These are phyloP conservation scores for Gossypium turneri DNA, from an alignment of 345 rosid genomes.

Conservation along the genomic window DNA sequence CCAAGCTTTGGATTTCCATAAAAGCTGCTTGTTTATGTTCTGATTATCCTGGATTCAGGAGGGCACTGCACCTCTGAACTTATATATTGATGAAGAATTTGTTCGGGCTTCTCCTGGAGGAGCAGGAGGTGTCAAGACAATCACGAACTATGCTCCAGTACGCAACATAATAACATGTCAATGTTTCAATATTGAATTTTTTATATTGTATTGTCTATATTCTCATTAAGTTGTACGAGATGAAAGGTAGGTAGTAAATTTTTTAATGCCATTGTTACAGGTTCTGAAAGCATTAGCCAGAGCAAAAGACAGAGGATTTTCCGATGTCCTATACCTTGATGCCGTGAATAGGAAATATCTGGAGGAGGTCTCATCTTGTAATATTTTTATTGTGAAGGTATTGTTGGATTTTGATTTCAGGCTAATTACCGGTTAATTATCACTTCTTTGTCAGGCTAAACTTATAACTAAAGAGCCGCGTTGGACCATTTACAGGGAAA, in stretches of 20 bases:
- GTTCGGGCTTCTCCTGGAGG: conserved; percentile 64
- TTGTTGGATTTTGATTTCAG: background rate
- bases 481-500: conserved; percentile 39
- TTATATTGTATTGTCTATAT: background rate
- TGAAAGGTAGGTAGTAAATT: background rate
- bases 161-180: conserved; percentile 24
- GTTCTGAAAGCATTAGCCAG: conserved; percentile 54
- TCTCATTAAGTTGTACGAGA: background rate
- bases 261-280: conserved; percentile 28
- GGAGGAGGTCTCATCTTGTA: conserved; percentile 83
- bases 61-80: conserved; percentile 49
- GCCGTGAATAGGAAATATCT: conserved; percentile 51
- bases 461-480: background rate
- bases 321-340: conserved; percentile 51
- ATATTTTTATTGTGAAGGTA: conserved; percentile 70
- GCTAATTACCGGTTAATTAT: background rate
- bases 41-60: conserved; percentile 32
- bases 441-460: background rate
- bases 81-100: conserved; percentile 53
- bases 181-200: background rate
- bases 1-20: background rate
- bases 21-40: conserved; percentile 8
- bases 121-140: conserved; percentile 66
- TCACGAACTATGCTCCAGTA: conserved; percentile 71
- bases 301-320: background rate